Evolutionary conservation across 768 basidiomycete genomes (phyloP).

Genomic region (Tricholoma bakamatsutake): DNA sequence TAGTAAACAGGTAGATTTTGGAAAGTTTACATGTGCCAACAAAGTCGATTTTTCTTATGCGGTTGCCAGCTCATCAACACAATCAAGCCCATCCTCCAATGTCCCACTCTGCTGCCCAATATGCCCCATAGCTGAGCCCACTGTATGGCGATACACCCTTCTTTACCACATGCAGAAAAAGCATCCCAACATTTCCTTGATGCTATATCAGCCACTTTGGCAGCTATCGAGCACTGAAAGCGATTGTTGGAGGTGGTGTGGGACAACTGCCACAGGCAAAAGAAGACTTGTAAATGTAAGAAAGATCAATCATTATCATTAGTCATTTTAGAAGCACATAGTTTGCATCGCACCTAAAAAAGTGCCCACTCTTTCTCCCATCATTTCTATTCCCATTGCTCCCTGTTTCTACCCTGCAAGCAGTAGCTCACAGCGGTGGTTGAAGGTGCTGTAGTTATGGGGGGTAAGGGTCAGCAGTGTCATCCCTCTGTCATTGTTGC

Average conservation of each 20-base stretch:
- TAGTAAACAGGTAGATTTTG: slow-evolving; percentile 7
- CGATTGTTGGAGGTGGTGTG: background rate
- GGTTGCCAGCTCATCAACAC: too few relatives aligned
- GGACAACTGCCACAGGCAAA: background rate
- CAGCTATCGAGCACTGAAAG: background rate
- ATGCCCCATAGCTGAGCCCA: slow-evolving; percentile 8
- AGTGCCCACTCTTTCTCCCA: too few relatives aligned
- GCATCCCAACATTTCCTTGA: background rate
- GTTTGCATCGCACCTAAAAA: too few relatives aligned
- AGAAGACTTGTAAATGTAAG: background rate
- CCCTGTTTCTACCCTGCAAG: too few relatives aligned
- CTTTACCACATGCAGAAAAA: background rate
- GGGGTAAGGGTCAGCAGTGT: too few relatives aligned
- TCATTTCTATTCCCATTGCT: too few relatives aligned
- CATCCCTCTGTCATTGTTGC: too few relatives aligned
- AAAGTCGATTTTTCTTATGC: slow-evolving; percentile 13
- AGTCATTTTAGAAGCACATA: too few relatives aligned
- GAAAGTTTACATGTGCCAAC: slow-evolving; percentile 12
- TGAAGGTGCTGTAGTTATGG: too few relatives aligned
- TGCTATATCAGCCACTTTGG: background rate
- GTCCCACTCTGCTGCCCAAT: slow-evolving; percentile 18
- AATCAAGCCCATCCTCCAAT: slow-evolving; percentile 19
- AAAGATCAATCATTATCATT: background rate
- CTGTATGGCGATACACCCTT: background rate
- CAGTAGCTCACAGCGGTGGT: too few relatives aligned